phyloP scores from a whole-genome alignment of 2,329 filamentous ascomycete genomes.

The Colletotrichum paranaense region DNA sequence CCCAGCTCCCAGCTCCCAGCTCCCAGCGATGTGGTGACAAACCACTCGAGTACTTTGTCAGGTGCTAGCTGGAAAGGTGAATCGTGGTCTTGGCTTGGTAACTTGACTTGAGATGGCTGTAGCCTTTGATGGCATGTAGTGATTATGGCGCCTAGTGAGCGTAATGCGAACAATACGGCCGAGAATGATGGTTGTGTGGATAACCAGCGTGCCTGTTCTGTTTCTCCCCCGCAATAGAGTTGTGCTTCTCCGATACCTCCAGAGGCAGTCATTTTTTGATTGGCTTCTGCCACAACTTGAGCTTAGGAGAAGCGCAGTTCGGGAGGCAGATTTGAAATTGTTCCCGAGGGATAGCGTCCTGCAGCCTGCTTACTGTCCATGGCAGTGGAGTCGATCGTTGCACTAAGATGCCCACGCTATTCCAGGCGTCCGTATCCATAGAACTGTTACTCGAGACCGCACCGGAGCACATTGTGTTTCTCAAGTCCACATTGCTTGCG shows the following conservation, averaged over 20 bases:
- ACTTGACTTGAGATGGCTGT: neutral
- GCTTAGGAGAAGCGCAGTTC: neutral
- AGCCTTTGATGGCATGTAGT: neutral
- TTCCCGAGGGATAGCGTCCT: slow-evolving; percentile 16
- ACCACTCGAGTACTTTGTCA: neutral
- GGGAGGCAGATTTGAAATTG: neutral
- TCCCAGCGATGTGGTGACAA: neutral
- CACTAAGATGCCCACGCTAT: neutral
- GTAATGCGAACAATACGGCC: neutral
- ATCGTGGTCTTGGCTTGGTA: neutral
- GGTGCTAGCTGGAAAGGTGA: neutral
- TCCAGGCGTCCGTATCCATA: too few species aligned
- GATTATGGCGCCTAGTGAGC: neutral
- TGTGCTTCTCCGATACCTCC: neutral
- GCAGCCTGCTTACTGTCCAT: slow-evolving; percentile 19
- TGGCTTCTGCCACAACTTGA: neutral
- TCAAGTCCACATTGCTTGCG: neutral
- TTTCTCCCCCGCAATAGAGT: neutral
- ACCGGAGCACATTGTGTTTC: neutral
- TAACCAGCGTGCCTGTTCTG: neutral
- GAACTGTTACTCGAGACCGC: too few species aligned
- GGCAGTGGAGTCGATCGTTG: neutral
- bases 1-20: too few species aligned
- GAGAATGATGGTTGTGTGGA: neutral
- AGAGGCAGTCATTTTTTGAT: neutral